A percentile compares a stretch with the other conserved stretches of the same genome.
Conservation (phyloP, 768 basidiomycete species). For the Kwoniella bestiolae region DNA sequence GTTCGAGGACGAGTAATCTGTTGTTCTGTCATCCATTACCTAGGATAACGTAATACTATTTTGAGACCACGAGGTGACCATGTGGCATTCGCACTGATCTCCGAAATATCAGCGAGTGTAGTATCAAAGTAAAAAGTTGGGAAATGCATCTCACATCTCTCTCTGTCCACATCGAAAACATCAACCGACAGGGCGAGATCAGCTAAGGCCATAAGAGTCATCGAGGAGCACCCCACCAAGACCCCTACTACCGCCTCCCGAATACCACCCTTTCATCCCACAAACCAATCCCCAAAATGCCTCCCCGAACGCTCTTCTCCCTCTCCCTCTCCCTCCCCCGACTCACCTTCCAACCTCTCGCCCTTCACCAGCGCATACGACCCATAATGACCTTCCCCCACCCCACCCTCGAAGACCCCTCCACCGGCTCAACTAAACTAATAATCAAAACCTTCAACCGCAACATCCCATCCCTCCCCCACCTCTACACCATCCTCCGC, state of each 20-base stretch:
- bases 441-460: slow-evolving; percentile 17
- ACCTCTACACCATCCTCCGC: slow-evolving; percentile 40
- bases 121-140: neutral
- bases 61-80: neutral
- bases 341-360: neutral
- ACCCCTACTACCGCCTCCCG: too few species aligned
- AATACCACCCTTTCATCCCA: too few species aligned
- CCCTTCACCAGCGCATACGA: neutral
- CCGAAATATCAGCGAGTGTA: neutral
- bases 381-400: slow-evolving; percentile 33
- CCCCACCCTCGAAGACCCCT: slow-evolving; percentile 19
- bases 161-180: too few species aligned
- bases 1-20: neutral
- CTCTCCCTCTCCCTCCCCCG: neutral
- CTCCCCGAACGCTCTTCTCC: neutral
- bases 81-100: slow-evolving; percentile 1
- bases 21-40: neutral
- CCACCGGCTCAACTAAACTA: slow-evolving; percentile 28
- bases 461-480: slow-evolving; percentile 25
- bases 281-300: too few species aligned
- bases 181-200: too few species aligned
- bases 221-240: too few species aligned
- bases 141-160: neutral
- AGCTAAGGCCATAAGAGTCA: too few species aligned
- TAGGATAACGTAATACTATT: neutral